A percentile compares a stretch with the other conserved stretches of the same genome.
These are phyloP conservation scores for Magnolia officinalis DNA, from an alignment of 164 flowering plant species.

Conservation along the genomic window DNA sequence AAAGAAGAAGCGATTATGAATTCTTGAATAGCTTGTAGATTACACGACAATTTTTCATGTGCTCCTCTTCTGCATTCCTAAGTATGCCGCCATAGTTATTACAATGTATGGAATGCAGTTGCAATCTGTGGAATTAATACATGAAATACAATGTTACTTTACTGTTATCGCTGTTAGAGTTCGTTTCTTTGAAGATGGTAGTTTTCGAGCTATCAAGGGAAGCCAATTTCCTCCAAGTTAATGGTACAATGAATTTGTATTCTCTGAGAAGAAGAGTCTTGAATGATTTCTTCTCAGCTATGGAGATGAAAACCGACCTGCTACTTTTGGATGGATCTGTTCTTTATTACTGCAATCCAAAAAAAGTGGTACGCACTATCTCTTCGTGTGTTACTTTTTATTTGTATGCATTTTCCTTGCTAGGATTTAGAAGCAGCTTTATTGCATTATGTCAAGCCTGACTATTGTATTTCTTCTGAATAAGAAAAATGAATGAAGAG, in stretches of 20 bases:
- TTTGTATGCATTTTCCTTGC: too few relatives aligned
- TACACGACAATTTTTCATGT: neutral
- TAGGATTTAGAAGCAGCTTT: too few relatives aligned
- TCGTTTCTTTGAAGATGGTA: neutral
- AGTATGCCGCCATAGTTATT: neutral
- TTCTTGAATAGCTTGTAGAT: neutral
- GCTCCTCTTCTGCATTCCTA: neutral
- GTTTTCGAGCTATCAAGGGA: neutral
- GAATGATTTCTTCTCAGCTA: neutral
- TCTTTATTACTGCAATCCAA: too few relatives aligned
- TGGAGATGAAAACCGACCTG: neutral
- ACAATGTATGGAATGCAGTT: neutral
- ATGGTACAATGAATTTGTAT: neutral
- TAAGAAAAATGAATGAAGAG: too few relatives aligned
- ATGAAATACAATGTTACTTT: neutral
- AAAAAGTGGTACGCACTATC: too few relatives aligned
- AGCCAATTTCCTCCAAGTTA: neutral
- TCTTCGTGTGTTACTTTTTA: too few relatives aligned
- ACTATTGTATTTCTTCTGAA: too few relatives aligned
- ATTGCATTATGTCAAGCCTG: too few relatives aligned
- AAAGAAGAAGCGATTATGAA: conserved; percentile 15
- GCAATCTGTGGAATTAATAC: too few relatives aligned
- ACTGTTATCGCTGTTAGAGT: neutral
- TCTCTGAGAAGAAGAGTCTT: neutral
- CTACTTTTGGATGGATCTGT: neutral